Evolutionary conservation across 257 asterid genomes (phyloP).

Genomic region (Plantago major): DNA sequence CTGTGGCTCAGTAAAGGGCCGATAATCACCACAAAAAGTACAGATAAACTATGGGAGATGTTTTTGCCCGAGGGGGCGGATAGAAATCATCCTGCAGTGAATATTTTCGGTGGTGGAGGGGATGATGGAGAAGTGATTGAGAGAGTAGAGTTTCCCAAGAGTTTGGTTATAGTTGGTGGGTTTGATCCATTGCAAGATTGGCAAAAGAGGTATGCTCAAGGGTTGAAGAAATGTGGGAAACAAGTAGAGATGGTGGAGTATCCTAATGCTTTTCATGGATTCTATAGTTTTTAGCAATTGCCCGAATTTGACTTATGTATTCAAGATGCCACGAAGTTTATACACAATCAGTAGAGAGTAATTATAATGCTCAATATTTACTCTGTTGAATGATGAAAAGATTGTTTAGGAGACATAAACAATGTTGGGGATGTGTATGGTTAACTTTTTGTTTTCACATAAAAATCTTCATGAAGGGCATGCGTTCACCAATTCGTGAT

Average conservation of each 20-base stretch:
- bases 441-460: too few relatives aligned
- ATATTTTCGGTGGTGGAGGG: slow-evolving; percentile 11
- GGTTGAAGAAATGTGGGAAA: slow-evolving; percentile 19
- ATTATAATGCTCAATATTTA: too few relatives aligned
- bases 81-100: slow-evolving; percentile 14
- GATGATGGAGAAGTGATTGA: not conserved
- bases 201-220: slow-evolving; percentile 18
- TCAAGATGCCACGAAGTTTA: slow-evolving; percentile 8
- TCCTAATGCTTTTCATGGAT: slow-evolving; percentile 17
- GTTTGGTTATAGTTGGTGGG: slow-evolving; percentile 20
- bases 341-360: not conserved
- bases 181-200: slow-evolving; percentile 26
- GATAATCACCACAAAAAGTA: not conserved
- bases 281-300: slow-evolving; percentile 12
- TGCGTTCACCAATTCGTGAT: too few relatives aligned
- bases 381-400: too few relatives aligned
- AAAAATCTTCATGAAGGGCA: too few relatives aligned
- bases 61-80: slow-evolving; percentile 18
- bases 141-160: slow-evolving; percentile 2
- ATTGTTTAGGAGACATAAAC: too few relatives aligned
- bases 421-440: too few relatives aligned
- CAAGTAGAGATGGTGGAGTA: slow-evolving; percentile 14
- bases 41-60: slow-evolving; percentile 17
- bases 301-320: slow-evolving; percentile 10
- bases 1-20: slow-evolving; percentile 12